phyloP scores from a whole-genome alignment of 148 eudicot species.

The Dysphania ambrosioides region DNA sequence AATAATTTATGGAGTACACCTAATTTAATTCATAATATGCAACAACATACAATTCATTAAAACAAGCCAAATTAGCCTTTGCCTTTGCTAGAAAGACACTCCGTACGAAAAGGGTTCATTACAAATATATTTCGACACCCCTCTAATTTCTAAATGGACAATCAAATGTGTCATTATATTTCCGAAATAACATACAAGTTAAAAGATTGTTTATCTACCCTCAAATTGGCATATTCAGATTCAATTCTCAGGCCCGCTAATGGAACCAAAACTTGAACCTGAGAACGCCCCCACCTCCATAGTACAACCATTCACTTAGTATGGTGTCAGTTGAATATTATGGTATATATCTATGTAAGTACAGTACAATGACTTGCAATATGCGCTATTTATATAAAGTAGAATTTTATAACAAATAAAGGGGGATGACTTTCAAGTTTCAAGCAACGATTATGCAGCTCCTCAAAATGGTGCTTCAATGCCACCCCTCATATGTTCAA shows the following conservation, averaged over 20 bases:
- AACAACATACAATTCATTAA: no score
- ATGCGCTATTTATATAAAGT: conserved; percentile 26
- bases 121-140: no score
- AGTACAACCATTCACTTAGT: conserved; percentile 2
- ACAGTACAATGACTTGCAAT: conserved; percentile 25
- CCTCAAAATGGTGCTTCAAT: conserved; percentile 45
- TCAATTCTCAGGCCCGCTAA: conserved; percentile 20
- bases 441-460: background rate
- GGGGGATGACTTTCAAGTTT: background rate
- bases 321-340: conserved; percentile 11
- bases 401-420: conserved; percentile 18
- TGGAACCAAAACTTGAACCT: conserved; percentile 23
- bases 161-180: no score
- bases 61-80: no score
- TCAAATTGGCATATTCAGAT: background rate
- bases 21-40: no score
- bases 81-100: no score
- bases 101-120: no score
- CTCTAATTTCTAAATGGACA: background rate
- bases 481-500: conserved; percentile 62
- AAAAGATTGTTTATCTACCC: no score
- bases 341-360: conserved; percentile 23
- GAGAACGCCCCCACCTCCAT: conserved; percentile 10
- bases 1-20: no score
- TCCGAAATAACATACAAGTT: background rate